Evolutionary conservation across 2,329 filamentous ascomycete species (phyloP).

Genomic region (Hypomyces perniciosus): DNA sequence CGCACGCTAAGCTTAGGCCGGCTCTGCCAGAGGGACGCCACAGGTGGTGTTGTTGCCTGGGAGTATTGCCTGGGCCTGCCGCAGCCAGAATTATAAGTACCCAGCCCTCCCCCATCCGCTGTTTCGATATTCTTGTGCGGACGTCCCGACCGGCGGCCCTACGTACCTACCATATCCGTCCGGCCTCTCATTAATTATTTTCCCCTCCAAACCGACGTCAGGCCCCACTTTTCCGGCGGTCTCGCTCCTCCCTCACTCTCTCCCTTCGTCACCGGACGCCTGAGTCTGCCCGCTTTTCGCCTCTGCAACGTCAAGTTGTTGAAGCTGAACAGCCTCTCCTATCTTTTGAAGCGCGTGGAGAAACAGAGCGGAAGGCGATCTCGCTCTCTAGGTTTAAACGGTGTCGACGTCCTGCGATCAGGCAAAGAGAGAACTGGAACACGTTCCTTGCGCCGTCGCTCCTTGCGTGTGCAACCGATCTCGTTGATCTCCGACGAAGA

Average conservation of each 20-base stretch:
- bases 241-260: conserved; percentile 18
- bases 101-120: conserved; percentile 46
- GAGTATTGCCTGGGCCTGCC: conserved; percentile 32
- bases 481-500: conserved; percentile 29
- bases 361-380: conserved; percentile 12
- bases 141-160: conserved; percentile 52
- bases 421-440: conserved; percentile 35
- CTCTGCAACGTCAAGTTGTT: conserved; percentile 10
- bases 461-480: conserved; percentile 29
- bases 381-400: conserved; percentile 14
- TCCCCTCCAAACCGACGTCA: conserved; percentile 19
- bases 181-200: conserved; percentile 36
- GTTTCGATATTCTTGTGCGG: conserved; percentile 46
- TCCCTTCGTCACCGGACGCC: conserved; percentile 17
- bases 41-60: conserved; percentile 39
- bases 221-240: conserved; percentile 18
- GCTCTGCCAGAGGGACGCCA: conserved; percentile 38
- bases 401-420: conserved; percentile 25
- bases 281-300: conserved; percentile 8
- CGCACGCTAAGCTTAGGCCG: conserved; percentile 31
- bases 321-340: conserved; percentile 12
- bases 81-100: conserved; percentile 52
- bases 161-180: conserved; percentile 44
- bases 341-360: conserved; percentile 13
- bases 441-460: conserved; percentile 34